phyloP scores from a whole-genome alignment of 805 yeast species.

The Cephaloascus fragrans region DNA sequence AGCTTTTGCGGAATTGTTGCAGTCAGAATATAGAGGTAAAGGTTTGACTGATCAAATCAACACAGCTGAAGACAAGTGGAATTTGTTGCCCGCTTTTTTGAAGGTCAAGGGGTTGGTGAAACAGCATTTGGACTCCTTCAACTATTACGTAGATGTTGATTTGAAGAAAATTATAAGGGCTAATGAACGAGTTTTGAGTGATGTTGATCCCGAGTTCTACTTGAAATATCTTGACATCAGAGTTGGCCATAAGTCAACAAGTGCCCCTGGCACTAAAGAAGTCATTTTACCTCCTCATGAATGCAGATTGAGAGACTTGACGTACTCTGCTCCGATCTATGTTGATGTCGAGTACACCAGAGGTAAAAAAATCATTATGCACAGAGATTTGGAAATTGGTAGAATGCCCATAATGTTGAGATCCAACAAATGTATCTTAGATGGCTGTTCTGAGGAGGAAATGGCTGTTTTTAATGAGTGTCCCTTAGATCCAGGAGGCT shows the following conservation, averaged over 20 bases:
- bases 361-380: slow-evolving; percentile 86
- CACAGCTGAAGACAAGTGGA: slow-evolving; percentile 96
- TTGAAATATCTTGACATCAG: slow-evolving; percentile 88
- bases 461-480: slow-evolving; percentile 92
- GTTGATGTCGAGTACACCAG: slow-evolving; percentile 97
- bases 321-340: slow-evolving; percentile 90
- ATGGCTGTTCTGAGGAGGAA: slow-evolving; percentile 64
- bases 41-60: slow-evolving; percentile 76
- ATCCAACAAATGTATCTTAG: slow-evolving; percentile 82
- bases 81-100: slow-evolving; percentile 87
- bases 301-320: slow-evolving; percentile 87
- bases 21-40: slow-evolving; percentile 82
- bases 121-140: slow-evolving; percentile 97
- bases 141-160: slow-evolving; percentile 90
- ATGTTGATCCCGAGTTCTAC: slow-evolving; percentile 96
- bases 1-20: slow-evolving; percentile 64
- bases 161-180: slow-evolving; percentile 88
- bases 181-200: slow-evolving; percentile 79
- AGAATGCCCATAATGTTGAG: slow-evolving; percentile 98
- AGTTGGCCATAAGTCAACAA: slow-evolving; percentile 72
- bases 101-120: slow-evolving; percentile 94
- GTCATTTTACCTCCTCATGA: slow-evolving; percentile 83
- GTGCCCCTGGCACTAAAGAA: slow-evolving; percentile 39
- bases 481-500: slow-evolving; percentile 98
- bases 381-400: slow-evolving; percentile 87